Evolutionary conservation across 345 rosid species (phyloP).

Genomic region (Pistacia vera): DNA sequence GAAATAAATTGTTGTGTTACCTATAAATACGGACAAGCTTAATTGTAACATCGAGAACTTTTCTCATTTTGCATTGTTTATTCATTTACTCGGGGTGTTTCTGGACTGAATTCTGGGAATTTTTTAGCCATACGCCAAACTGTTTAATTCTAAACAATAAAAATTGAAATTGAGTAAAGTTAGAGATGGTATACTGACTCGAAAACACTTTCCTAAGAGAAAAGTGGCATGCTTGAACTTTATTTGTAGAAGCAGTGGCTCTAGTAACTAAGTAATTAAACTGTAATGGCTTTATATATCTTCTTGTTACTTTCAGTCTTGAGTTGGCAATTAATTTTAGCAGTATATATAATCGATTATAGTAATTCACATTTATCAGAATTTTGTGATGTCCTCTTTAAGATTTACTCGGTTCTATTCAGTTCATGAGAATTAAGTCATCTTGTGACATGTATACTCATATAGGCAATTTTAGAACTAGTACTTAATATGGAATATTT

Average conservation of each 20-base stretch:
- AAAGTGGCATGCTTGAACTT: not conserved
- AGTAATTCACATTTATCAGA: not conserved
- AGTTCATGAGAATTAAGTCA: not conserved
- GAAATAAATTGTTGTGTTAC: too few species aligned
- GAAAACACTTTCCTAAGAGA: too few species aligned
- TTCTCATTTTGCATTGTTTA: too few species aligned
- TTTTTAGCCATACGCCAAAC: not conserved
- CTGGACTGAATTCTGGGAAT: not conserved
- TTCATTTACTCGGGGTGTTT: too few species aligned
- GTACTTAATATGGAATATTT: not conserved
- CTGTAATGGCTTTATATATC: not conserved
- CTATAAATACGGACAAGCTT: too few species aligned
- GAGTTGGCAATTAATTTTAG: not conserved
- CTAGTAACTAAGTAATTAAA: not conserved
- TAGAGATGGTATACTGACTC: too few species aligned
- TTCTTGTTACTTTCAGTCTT: not conserved
- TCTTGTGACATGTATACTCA: not conserved
- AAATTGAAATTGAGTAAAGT: too few species aligned
- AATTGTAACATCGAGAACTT: too few species aligned
- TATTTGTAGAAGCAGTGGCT: not conserved
- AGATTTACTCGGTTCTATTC: not conserved
- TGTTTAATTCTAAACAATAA: too few species aligned
- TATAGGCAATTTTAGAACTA: not conserved
- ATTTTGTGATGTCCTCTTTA: not conserved
- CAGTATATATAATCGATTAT: too few species aligned